Evolutionary conservation across 345 rosid genomes (phyloP), one percentile per base, ranked within the genome.

Genomic region (Rhizophora mangle): DNA sequence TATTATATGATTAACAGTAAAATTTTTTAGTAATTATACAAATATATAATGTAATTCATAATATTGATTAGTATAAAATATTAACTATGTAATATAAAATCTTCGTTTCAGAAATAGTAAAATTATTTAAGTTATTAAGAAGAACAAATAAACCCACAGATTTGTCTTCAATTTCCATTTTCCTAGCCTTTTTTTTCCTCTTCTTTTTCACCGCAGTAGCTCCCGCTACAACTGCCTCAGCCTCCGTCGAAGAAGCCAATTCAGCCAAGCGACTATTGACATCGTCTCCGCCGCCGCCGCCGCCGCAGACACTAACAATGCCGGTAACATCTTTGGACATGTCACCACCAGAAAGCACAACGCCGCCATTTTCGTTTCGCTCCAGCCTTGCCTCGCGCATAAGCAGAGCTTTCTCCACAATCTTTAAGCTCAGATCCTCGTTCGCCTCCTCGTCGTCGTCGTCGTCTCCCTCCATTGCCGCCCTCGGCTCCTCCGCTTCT

Each of bases 371-470:
- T 6, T 58, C 58, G 20, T 67, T 63, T 13, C 58, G 53, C 30
- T 21, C 30, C 31, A 79, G 67, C 82, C 61, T 89, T 26, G 68
- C 72, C 19, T 81, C 79, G 24, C 76, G 82, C 76, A 53, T 74
- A 34, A 67, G 71, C 26, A 88, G 68, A 13, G 96, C 82, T 73
- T 92, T 95, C 85, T 95, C 88, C 51, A 90, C 89, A 67, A 92
- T 87, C 76, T 83, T 84, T 73, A 87, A 83, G 81, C 93, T 92
- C 56, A 90, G 82, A 73, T 95, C 96, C 74, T 87, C 93, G 68
- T 95, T 88, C 18, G 89, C 96, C 72, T 87, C 90, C 6, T 82
- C 84, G 0, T 74, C 74, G 63, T 72, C 69, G 34, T 43, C 69
- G 51, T 43, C 72, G 49, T 74, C 37, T 20, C 57, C 54, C 27